Percentiles rank a stretch among this genome's conserved stretches.
phyloP scores from a whole-genome alignment of 345 rosid genomes.

The Boechera divaricarpa region DNA sequence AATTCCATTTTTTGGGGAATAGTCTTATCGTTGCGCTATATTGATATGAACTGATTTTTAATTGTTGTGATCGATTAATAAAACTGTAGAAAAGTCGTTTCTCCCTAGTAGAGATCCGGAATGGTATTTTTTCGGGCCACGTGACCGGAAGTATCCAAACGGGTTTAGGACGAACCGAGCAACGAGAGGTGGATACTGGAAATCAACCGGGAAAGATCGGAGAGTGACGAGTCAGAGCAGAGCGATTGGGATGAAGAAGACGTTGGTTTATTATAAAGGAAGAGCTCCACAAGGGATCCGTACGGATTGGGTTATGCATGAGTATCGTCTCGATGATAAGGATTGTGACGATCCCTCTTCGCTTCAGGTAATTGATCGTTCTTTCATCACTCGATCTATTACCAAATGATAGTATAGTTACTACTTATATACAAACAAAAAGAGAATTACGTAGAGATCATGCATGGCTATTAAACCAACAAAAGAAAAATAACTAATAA shows the following conservation, averaged over 20 bases:
- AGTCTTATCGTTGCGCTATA: not conserved
- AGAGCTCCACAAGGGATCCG: slow-evolving; percentile 93
- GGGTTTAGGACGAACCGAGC: slow-evolving; percentile 93
- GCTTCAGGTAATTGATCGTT: slow-evolving; percentile 66
- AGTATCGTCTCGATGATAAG: slow-evolving; percentile 88
- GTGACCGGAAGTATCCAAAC: slow-evolving; percentile 90
- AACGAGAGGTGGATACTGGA: slow-evolving; percentile 91
- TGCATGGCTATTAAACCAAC: slow-evolving; percentile 21
- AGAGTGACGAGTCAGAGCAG: slow-evolving; percentile 68
- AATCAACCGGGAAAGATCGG: slow-evolving; percentile 86
- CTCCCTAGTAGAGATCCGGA: slow-evolving; percentile 92
- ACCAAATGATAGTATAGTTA: not conserved
- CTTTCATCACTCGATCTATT: slow-evolving; percentile 2
- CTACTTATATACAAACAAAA: not conserved
- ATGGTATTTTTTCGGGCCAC: slow-evolving; percentile 95
- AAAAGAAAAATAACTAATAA: not conserved
- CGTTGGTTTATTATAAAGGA: slow-evolving; percentile 85
- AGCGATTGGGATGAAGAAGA: slow-evolving; percentile 94
- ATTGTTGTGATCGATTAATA: not conserved
- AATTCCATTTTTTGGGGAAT: not conserved
- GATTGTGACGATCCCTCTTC: slow-evolving; percentile 77
- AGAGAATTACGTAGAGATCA: not conserved
- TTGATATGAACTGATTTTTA: not conserved
- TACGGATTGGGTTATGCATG: slow-evolving; percentile 97
- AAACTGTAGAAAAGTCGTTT: slow-evolving; percentile 71